These are phyloP conservation scores for Centaurea solstitialis DNA, from an alignment of 129 eudicot genomes.

Conservation along the genomic window DNA sequence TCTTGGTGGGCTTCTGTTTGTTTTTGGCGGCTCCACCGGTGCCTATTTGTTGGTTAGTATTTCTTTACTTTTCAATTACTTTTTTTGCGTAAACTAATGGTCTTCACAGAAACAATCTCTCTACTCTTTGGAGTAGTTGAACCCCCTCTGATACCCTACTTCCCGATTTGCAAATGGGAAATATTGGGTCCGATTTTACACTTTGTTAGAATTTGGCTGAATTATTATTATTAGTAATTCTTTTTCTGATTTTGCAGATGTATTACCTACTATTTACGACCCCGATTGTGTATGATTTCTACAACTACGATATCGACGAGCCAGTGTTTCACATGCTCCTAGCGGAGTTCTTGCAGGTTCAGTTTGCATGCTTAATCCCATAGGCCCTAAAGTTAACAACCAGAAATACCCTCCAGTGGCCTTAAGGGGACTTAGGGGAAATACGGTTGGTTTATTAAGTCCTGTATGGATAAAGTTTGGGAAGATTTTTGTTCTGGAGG, in stretches of 20 bases:
- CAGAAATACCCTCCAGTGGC: background rate
- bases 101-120: background rate
- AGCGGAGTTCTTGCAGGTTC: constrained; percentile 61
- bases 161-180: background rate
- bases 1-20: constrained; percentile 70
- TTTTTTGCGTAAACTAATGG: background rate
- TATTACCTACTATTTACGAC: constrained; percentile 48
- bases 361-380: background rate
- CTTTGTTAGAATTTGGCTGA: background rate
- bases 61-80: background rate
- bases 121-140: no score
- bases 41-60: constrained; percentile 68
- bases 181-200: background rate
- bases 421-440: background rate
- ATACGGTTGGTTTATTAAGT: no score
- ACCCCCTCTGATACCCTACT: background rate
- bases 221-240: background rate
- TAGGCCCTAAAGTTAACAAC: background rate
- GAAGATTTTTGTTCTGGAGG: no score
- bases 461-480: no score
- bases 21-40: constrained; percentile 68
- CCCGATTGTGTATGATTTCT: constrained; percentile 58
- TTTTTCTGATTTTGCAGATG: constrained; percentile 39
- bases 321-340: constrained; percentile 33
- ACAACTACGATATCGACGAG: constrained; percentile 43